Evolutionary conservation across 306 rosid species (phyloP), one percentile per base, ranked within the genome.

Genomic region (Argentina anserina): DNA sequence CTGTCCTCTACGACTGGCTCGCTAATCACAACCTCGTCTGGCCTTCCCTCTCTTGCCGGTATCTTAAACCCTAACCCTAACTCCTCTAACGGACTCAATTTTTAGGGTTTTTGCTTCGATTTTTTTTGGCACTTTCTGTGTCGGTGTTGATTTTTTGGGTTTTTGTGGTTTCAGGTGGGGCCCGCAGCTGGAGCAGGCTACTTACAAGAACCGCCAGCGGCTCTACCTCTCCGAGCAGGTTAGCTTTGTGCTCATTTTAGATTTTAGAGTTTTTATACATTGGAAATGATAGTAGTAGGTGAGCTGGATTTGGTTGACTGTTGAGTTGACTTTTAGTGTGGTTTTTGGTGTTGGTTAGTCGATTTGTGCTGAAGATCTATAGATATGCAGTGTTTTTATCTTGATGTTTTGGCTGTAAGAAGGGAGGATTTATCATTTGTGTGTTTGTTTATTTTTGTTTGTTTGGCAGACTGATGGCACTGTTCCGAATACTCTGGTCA

Each of bases 41-140:
- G 97, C 99, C 97, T 20, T 91, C 99, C 67, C 97, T 95, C 79
- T 88, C 97, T 64, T 90, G 96, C 96, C 77, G 97, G 99, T 94
- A 18, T 45, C 69, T 13, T 5, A 59, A 59, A 59, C 45, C 47
- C 71, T 36, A 34, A 9, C 23, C 50, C 21, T 17, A 17, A 12
- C 13, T 2, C 3, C 12, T 1, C 7, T 39, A 39, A 7, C 2
- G 10, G 9, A 20, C 60, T 73, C 34, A 9, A 18, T 62, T 61
- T 46, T 33, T 55, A 68, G 80, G 80, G 75, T 65, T 83, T 55
- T 2, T 9, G 7, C 5, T 56, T 61, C 66, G 23, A 33, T 15
- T 61, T 60, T 15, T 63, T 42, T 55, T 36, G 25, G n/a, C n/a
- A n/a, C n/a, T 68, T 59, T 64, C 10, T 7, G 2, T 31, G 33